Base-by-base conservation (phyloP, 73 alveolate species). In the Paramecium caudatum region DNA sequence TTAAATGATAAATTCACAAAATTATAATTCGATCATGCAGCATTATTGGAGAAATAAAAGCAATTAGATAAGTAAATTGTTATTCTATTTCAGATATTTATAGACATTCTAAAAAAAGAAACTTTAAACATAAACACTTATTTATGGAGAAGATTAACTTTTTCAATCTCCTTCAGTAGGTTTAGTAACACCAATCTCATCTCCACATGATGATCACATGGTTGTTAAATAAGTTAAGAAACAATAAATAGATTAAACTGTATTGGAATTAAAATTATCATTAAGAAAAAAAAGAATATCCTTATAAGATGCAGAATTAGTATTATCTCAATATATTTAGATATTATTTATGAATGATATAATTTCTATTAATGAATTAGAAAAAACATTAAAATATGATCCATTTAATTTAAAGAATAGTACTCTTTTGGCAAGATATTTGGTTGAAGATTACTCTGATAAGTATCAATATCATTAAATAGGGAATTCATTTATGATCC, bases 381-480 rank as follows among this genome's bases (percentile, higher is more conserved):
- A 65, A 13, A 65, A 33, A 32, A 12, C 6, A 65, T 36, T 65
- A 30, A 33, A 21, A 15, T 13, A 8, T 9, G 55, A 65, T 33
- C 83, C 83, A n/a, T 65, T 65, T 36, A 10, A 36, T 0, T 21
- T 30, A 32, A 30, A 65, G 17, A 65, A 65, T n/a, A 36, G 37
- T 65, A 65, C 49, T 65, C 17, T 33, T 3, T 30, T 65, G 27
- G 50, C 83, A 25, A 65, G 83, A 65, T 65, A 65, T 4, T 13
- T 65, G 83, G 15, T 65, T 33, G 83, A 65, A 65, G 83, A 65
- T 65, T 30, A 65, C 34, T 33, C 25, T 65, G 83, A 65, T 1
- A 65, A 65, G 83, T 65, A 55, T 49, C 6, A 4, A 30, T 33
- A 33, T 36, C 15, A 0, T 32, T 33, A 10, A 25, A 2, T 12